These are phyloP conservation scores for Cyclotella baltica DNA, from an alignment of 108 stramenopile genomes.

Conservation along the genomic window DNA sequence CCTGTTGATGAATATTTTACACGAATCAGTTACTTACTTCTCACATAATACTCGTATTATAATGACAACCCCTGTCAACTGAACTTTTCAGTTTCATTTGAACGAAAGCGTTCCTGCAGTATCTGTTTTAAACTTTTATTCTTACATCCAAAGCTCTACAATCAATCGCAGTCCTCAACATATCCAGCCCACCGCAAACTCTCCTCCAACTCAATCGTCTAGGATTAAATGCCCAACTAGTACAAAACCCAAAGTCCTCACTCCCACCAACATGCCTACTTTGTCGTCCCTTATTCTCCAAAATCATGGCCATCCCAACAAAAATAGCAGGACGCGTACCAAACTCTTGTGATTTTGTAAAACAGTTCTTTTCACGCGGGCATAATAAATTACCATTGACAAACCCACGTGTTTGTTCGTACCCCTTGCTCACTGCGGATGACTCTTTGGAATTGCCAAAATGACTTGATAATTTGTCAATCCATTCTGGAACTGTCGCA, in stretches of 20 bases:
- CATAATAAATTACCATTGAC: constrained; percentile 41
- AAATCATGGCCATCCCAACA: constrained; percentile 67
- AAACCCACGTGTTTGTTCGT: constrained; percentile 57
- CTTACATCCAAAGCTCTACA: too few species aligned
- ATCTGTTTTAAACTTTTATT: too few species aligned
- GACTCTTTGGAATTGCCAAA: too few species aligned
- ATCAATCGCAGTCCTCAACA: constrained; percentile 21
- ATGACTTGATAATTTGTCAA: not conserved
- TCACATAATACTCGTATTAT: too few species aligned
- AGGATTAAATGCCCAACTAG: constrained; percentile 51
- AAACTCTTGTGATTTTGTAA: constrained; percentile 73
- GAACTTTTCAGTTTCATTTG: too few species aligned
- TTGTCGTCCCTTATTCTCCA: constrained; percentile 78
- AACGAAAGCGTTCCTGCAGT: too few species aligned
- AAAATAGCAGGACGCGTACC: constrained; percentile 69
- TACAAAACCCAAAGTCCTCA: constrained; percentile 10
- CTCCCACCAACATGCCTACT: not conserved
- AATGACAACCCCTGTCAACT: too few species aligned
- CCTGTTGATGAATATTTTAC: too few species aligned
- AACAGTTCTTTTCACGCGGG: constrained; percentile 27
- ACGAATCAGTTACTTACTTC: too few species aligned
- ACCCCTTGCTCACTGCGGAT: constrained; percentile 62
- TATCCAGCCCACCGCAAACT: constrained; percentile 37
- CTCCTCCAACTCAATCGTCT: constrained; percentile 44
- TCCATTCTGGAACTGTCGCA: not conserved